Evolutionary conservation across 768 basidiomycete genomes (phyloP), one percentile per base, ranked within the genome.

Genomic region (Termitomyces sp.): DNA sequence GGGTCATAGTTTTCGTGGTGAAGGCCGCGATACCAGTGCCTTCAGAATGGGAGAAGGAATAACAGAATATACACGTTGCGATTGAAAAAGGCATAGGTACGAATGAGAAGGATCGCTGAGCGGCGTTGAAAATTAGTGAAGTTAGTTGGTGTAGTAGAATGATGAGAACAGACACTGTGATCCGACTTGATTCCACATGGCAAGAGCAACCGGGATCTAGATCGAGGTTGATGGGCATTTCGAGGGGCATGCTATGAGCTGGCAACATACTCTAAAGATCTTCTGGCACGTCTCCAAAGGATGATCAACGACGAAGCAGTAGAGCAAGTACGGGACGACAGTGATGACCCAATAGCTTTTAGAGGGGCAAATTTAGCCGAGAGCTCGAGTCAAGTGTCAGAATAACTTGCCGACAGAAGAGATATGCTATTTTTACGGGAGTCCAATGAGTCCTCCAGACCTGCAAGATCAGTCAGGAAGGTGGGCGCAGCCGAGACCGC

Each of bases 101-200:
- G 84, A 60, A 92, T 92, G 63, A 92, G 81, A 52, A 92, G 81
- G 55, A 92, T 88, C 62, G 85, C 87, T 89, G 53, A 66, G 63
- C 66, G 63, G 64, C 64, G 57, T 61, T 38, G 62, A 51, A 61
- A 61, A 48, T 33, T 30, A 43, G 40, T 13, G 7, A 7, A 9
- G n/a, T 43, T 28, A 41, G 8, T 38, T 38, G 13, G 48, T 9
- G 44, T 59, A 58, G 57, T 59, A 58, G 57, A 60, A 60, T 26
- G 33, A 58, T 36, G 18, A 43, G 23, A 40, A 74, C 79, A 61
- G 62, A 86, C 88, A 85, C 75, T 91, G 88, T 50, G 89, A 88
- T 48, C 87, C 86, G 56, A 90, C 88, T 81, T 91, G 90, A 66
- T 92, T 92, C 89, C 89, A 91, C 84, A 91, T 87, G 18, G 89